A percentile compares a stretch with the other conserved stretches of the same genome.
Conservation (phyloP, 1,139 yeast species). For the Candida labiduridarum region DNA sequence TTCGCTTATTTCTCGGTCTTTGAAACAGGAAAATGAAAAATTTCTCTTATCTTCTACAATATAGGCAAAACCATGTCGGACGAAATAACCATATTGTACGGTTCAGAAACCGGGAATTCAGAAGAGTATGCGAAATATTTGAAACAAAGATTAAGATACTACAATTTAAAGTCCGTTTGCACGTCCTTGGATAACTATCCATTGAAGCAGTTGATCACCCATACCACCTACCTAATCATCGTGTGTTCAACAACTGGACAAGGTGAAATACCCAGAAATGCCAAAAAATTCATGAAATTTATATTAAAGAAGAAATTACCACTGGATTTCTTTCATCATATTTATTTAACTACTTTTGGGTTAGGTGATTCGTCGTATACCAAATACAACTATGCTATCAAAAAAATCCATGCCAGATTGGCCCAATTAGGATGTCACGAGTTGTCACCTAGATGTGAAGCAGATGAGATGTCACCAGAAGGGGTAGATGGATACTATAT, state of each 20-base stretch:
- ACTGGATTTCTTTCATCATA: slow-evolving; percentile 57
- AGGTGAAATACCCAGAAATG: slow-evolving; percentile 88
- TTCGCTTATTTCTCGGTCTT: neutral
- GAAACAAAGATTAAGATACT: slow-evolving; percentile 56
- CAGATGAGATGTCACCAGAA: slow-evolving; percentile 81
- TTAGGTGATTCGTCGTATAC: slow-evolving; percentile 95
- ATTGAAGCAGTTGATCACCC: slow-evolving; percentile 49
- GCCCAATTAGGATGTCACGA: slow-evolving; percentile 81
- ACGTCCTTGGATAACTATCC: slow-evolving; percentile 67
- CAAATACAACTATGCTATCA: slow-evolving; percentile 80
- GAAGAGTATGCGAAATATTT: slow-evolving; percentile 80
- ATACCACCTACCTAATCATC: slow-evolving; percentile 56
- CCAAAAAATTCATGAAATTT: slow-evolving; percentile 70
- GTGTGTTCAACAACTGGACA: slow-evolving; percentile 94
- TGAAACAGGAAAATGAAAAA: slow-evolving; percentile 1
- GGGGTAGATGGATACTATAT: slow-evolving; percentile 79
- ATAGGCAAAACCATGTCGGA: slow-evolving; percentile 8
- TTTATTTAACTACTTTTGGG: slow-evolving; percentile 76
- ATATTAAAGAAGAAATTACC: slow-evolving; percentile 73
- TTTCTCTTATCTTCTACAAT: neutral
- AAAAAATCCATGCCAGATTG: slow-evolving; percentile 77
- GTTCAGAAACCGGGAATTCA: slow-evolving; percentile 92
- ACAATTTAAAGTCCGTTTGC: slow-evolving; percentile 53
- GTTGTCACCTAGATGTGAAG: slow-evolving; percentile 75
- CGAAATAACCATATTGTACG: slow-evolving; percentile 68